A percentile compares a stretch with the other conserved stretches of the same genome.
phyloP scores from a whole-genome alignment of 2,329 filamentous ascomycete genomes.

The Aspergillus costaricaensis region DNA sequence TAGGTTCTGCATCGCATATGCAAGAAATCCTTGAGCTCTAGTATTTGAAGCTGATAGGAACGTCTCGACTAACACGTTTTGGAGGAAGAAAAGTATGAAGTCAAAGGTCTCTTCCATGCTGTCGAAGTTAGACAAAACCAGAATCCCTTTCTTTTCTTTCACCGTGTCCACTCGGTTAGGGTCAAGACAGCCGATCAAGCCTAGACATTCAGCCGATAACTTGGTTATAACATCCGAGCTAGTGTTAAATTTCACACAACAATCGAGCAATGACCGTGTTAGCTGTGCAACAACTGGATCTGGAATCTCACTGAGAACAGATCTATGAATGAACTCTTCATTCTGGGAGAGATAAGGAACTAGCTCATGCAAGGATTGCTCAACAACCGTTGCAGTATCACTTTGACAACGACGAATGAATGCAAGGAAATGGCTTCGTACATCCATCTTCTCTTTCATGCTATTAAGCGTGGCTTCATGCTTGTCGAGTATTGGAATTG shows the following conservation, averaged over 20 bases:
- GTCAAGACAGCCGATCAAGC: constrained; percentile 87
- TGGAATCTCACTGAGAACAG: constrained; percentile 80
- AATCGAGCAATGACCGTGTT: constrained; percentile 79
- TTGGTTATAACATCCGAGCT: constrained; percentile 67
- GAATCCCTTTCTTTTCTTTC: constrained; percentile 76
- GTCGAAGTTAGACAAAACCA: constrained; percentile 85
- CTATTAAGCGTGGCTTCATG: constrained; percentile 66
- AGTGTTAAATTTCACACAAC: constrained; percentile 75
- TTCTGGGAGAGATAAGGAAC: constrained; percentile 70
- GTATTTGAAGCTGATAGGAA: constrained; percentile 91
- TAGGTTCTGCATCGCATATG: constrained; percentile 92
- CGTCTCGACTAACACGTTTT: constrained; percentile 84
- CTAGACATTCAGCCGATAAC: constrained; percentile 79
- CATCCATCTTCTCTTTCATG: constrained; percentile 66
- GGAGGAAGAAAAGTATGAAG: constrained; percentile 81
- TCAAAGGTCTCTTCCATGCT: constrained; percentile 75
- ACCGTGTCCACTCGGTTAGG: constrained; percentile 83
- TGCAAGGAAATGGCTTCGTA: constrained; percentile 66
- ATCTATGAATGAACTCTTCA: constrained; percentile 76
- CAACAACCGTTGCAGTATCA: constrained; percentile 83
- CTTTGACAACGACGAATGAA: constrained; percentile 75
- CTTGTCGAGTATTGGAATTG: constrained; percentile 68
- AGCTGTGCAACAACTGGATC: constrained; percentile 71
- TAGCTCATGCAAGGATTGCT: constrained; percentile 78
- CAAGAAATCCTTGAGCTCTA: constrained; percentile 83